Evolutionary conservation across 257 asterid species (phyloP).

Genomic region (Solanum pinnatisectum): DNA sequence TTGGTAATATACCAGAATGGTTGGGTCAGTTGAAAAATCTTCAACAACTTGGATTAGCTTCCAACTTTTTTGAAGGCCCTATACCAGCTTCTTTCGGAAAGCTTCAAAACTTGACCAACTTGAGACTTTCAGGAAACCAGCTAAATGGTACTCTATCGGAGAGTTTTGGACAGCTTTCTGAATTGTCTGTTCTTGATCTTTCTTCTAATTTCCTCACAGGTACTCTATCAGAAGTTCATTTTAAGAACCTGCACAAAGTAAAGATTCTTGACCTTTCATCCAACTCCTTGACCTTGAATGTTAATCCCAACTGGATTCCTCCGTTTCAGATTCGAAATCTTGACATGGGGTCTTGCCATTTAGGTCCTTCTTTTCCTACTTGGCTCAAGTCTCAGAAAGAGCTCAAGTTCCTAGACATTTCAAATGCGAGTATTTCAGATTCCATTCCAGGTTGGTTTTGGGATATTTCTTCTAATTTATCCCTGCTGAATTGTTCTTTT

Average conservation of each 20-base stretch:
- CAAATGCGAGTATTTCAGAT: conserved; percentile 42
- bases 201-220: conserved; percentile 30
- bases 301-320: conserved; percentile 34
- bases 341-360: conserved; percentile 27
- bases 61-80: conserved; percentile 35
- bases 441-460: conserved; percentile 44
- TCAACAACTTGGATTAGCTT: conserved; percentile 10
- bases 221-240: conserved; percentile 25
- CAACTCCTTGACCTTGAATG: conserved; percentile 27
- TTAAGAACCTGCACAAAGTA: conserved; percentile 17
- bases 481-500: conserved; percentile 34
- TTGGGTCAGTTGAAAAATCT: conserved; percentile 25
- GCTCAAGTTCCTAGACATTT: conserved; percentile 26
- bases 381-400: conserved; percentile 44
- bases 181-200: conserved; percentile 26
- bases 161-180: conserved; percentile 26
- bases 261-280: conserved; percentile 16
- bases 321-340: conserved; percentile 36
- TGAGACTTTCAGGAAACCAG: conserved; percentile 14
- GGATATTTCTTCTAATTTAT: conserved; percentile 39
- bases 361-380: conserved; percentile 38
- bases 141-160: conserved; percentile 30
- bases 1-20: conserved; percentile 39
- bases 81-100: conserved; percentile 38
- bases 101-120: conserved; percentile 11